Percentiles rank a stretch among this genome's conserved stretches.
These are phyloP conservation scores for Ganoderma meredithae DNA, from an alignment of 1,284 basidiomycete species.

Conservation along the genomic window DNA sequence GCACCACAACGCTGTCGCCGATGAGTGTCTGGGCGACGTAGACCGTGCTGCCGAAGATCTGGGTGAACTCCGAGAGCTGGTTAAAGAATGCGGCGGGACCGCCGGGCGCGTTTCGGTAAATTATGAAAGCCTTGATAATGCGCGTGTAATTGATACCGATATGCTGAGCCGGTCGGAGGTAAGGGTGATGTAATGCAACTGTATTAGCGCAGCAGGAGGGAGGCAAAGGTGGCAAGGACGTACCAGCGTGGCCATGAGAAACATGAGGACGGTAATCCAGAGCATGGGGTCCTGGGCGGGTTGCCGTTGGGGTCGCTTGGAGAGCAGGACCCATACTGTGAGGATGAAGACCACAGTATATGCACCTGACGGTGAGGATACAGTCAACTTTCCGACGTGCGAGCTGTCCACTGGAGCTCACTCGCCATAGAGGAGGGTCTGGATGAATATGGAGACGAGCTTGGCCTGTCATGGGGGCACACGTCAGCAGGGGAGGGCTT, in stretches of 20 bases:
- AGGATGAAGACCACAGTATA: conserved; percentile 23
- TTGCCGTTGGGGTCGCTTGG: conserved; percentile 5
- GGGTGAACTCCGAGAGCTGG: conserved; percentile 33
- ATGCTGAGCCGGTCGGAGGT: conserved; percentile 21
- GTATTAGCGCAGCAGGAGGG: neutral
- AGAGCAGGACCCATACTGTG: conserved; percentile 22
- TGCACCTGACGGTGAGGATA: conserved; percentile 5
- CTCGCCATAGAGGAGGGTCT: conserved; percentile 23
- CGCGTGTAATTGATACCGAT: conserved; percentile 35
- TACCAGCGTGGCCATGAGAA: conserved; percentile 22
- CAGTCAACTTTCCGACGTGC: neutral
- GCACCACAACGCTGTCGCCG: conserved; percentile 21
- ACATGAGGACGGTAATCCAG: conserved; percentile 21
- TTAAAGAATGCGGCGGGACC: conserved; percentile 37
- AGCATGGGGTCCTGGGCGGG: conserved; percentile 20
- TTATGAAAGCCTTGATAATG: conserved; percentile 36
- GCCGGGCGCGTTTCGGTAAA: conserved; percentile 28
- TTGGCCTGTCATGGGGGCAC: conserved; percentile 14
- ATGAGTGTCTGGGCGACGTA: conserved; percentile 35
- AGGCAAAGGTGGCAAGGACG: conserved; percentile 1
- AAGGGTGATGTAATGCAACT: neutral
- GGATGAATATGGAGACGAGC: conserved; percentile 24
- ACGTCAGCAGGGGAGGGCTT: neutral
- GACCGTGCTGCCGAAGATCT: conserved; percentile 38
- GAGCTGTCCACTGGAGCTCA: neutral